phyloP scores from a whole-genome alignment of 306 rosid species.

The Pachyrhizus erosus region DNA sequence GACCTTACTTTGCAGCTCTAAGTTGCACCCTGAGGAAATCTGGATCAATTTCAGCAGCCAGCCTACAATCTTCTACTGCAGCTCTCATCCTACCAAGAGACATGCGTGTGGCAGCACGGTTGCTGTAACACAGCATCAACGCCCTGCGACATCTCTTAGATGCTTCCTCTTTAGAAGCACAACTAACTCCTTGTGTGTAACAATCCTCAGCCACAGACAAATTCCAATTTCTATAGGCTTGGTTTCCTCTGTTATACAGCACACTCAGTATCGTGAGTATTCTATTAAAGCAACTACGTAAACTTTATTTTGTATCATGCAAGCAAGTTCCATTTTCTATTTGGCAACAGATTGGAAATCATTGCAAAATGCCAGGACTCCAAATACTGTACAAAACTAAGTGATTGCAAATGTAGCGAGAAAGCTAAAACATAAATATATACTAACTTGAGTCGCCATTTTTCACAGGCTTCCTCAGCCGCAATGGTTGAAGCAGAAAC shows the following conservation, averaged over 20 bases:
- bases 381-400: not conserved
- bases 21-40: conserved; percentile 14
- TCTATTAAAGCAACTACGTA: not conserved
- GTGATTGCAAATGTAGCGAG: not conserved
- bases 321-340: conserved; percentile 9
- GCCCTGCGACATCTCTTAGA: not conserved
- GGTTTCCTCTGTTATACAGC: conserved; percentile 19
- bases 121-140: conserved; percentile 31
- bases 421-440: not conserved
- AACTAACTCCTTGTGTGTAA: not conserved
- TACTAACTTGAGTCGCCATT: conserved; percentile 23
- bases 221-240: conserved; percentile 20
- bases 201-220: conserved; percentile 18
- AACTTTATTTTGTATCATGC: not conserved
- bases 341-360: not conserved
- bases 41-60: conserved; percentile 24
- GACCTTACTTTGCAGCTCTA: conserved; percentile 28
- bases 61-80: conserved; percentile 6
- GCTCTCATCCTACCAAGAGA: conserved; percentile 25
- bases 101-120: conserved; percentile 28
- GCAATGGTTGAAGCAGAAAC: not conserved
- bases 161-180: not conserved
- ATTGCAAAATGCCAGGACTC: not conserved
- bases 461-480: not conserved
- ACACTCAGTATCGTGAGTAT: not conserved